Conservation (phyloP, 169 alveolate species). For the Miamiensis avidus region DNA sequence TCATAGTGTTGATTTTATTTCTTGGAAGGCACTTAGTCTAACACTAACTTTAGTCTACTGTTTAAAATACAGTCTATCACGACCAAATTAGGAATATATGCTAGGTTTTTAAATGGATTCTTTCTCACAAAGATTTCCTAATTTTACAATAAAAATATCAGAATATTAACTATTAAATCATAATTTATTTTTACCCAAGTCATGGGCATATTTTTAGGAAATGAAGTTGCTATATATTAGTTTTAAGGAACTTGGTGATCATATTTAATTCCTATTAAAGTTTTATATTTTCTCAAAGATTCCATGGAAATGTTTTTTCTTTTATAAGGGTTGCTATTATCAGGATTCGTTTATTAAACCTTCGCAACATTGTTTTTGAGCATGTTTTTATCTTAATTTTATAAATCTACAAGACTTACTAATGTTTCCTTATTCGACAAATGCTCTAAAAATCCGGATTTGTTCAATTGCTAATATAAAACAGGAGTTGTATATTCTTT, state of each 20-base stretch:
- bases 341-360: no score
- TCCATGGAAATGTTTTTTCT: background rate
- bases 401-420: background rate
- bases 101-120: background rate
- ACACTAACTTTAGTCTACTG: background rate
- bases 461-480: no score
- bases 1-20: background rate
- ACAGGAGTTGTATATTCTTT: background rate
- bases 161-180: no score
- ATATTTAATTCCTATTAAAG: background rate
- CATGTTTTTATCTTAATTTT: background rate
- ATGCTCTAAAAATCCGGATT: background rate
- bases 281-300: no score
- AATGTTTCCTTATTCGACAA: background rate
- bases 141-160: background rate
- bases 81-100: background rate
- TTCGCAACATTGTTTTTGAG: background rate
- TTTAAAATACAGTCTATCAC: background rate
- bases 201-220: background rate
- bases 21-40: background rate
- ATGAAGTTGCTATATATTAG: background rate
- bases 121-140: background rate
- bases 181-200: background rate
- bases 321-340: background rate
- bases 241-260: background rate